phyloP scores from a whole-genome alignment of 805 yeast species.

The Hanseniaspora lachancei region DNA sequence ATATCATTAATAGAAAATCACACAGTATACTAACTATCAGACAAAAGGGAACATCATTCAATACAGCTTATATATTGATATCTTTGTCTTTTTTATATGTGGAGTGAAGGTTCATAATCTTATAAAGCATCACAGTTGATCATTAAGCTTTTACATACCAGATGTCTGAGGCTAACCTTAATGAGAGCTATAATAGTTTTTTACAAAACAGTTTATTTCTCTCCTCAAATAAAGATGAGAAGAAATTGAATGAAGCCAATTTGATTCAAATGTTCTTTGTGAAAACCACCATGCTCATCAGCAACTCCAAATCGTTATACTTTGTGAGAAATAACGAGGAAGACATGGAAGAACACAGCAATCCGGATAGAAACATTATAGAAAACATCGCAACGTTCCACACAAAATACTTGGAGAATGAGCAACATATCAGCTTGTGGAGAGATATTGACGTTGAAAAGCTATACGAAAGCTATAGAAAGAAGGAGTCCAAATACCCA shows the following conservation, averaged over 20 bases:
- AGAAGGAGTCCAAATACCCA: conserved; percentile 21
- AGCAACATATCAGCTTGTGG: conserved; percentile 27
- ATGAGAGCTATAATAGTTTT: background rate
- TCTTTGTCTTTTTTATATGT: no score
- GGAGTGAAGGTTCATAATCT: background rate
- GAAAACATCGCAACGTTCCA: conserved; percentile 14
- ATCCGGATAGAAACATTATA: conserved; percentile 17
- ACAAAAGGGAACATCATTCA: no score
- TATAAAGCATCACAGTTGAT: background rate
- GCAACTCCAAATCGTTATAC: conserved; percentile 32
- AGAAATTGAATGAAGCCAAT: conserved; percentile 16
- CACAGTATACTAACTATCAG: no score
- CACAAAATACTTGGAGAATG: conserved; percentile 16
- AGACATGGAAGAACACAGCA: conserved; percentile 14
- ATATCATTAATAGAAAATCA: no score
- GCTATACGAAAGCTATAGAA: background rate
- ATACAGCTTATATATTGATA: no score
- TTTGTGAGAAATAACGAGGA: conserved; percentile 14
- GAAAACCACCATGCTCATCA: conserved; percentile 46
- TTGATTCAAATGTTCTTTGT: conserved; percentile 50
- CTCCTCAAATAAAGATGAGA: background rate
- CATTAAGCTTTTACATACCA: background rate
- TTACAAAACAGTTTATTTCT: background rate
- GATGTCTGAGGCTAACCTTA: background rate
- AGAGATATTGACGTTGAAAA: conserved; percentile 19